Base-by-base conservation (phyloP, 2,329 filamentous ascomycete species). In the Colletotrichum simmondsii region DNA sequence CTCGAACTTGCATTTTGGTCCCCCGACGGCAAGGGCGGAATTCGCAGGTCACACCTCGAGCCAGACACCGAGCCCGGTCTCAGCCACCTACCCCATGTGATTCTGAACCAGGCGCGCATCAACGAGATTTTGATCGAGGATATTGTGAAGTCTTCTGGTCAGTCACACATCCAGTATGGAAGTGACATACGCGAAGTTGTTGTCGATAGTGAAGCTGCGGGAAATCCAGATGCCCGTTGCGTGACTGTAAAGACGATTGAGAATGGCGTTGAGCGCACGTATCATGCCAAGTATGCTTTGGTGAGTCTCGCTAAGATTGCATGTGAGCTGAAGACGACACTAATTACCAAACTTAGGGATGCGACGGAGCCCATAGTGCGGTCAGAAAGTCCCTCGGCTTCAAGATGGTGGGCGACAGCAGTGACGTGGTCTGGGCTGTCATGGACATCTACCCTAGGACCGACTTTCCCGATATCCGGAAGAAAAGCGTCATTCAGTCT, bases 381-480 rank as follows among this genome's bases (percentile, higher is more conserved):
- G 83, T 90, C 5, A 84, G 89, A 16, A 85, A 83, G 65, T 85
- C 85, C 0, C 82, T 90, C 3, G 86, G 87, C 1, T 87, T 87
- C 62, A 85, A 84, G 30, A 92, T 92, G 90, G 71, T 91, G 0
- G 91, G 89, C 37, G 89, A 91, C 76, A 87, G 84, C 66, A 87
- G 81, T 46, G 88, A 91, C 76, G 84, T 87, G 0, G 84, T 91
- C 68, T 91, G 85, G 87, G 87, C 88, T 0, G 88, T 90, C 2
- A 87, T 90, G 77, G 89, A 91, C 75, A 78, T 90, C 14, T 87
- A 88, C 30, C 85, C 87, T 1, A 84, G 82, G 37, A 92, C 90
- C 1, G 81, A 88, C 73, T 92, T 92, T 71, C 90, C 90, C 0
- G 91, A 93, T 75, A 90, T 92, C 65, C 86, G 91, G 60, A 87